Evolutionary conservation across 148 eudicot genomes (phyloP).

Genomic region (Vaccinium vitisidaea): DNA sequence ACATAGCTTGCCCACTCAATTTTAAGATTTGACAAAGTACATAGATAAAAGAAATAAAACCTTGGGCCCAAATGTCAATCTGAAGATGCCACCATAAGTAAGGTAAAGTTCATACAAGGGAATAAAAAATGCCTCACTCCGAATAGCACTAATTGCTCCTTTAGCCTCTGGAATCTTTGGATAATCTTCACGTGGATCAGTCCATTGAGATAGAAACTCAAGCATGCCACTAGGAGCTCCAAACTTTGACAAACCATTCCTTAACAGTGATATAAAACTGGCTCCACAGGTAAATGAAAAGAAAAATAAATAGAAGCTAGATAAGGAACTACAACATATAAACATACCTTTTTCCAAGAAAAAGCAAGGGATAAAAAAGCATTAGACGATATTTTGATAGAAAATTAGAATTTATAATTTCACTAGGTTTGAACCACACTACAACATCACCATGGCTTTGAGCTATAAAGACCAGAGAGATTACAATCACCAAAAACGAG

Average conservation of each 20-base stretch:
- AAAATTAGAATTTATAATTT: not conserved
- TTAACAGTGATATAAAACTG: slow-evolving; percentile 60
- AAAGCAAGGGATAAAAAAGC: not conserved
- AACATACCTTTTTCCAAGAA: not conserved
- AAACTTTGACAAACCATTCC: slow-evolving; percentile 53
- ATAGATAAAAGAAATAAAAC: slow-evolving; percentile 37
- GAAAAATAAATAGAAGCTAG: slow-evolving; percentile 12
- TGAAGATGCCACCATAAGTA: slow-evolving; percentile 95
- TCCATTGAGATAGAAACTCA: slow-evolving; percentile 49
- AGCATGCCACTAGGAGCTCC: slow-evolving; percentile 57
- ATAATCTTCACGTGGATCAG: slow-evolving; percentile 41
- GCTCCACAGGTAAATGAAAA: slow-evolving; percentile 11
- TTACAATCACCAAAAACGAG: no score
- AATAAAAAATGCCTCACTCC: slow-evolving; percentile 78
- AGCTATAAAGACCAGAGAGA: no score
- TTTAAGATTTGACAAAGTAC: not conserved
- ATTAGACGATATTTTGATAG: not conserved
- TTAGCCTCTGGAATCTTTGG: slow-evolving; percentile 82
- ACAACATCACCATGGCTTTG: not conserved
- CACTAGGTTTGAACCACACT: no score
- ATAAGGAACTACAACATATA: not conserved
- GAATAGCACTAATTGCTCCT: slow-evolving; percentile 69
- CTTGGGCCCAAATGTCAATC: slow-evolving; percentile 96
- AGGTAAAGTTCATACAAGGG: slow-evolving; percentile 91
- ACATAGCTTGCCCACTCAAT: not conserved